These are phyloP conservation scores for Mucor irregularis DNA, from an alignment of 371 early-diverging fungal species.

Conservation along the genomic window DNA sequence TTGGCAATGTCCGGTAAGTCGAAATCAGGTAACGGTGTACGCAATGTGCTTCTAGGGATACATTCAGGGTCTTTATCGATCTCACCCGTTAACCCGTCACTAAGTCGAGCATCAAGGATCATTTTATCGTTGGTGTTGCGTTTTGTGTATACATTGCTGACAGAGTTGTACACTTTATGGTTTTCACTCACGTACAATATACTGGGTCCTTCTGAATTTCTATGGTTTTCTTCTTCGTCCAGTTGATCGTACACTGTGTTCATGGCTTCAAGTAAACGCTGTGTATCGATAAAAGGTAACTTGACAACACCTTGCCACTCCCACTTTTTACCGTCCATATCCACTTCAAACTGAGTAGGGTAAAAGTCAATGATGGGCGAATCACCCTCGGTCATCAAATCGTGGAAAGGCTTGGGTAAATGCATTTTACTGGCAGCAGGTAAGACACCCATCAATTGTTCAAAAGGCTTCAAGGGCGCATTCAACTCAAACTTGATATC, in stretches of 20 bases:
- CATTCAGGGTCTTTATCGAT: conserved; percentile 66
- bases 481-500: conserved; percentile 79
- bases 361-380: conserved; percentile 93
- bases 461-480: conserved; percentile 91
- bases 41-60: conserved; percentile 72
- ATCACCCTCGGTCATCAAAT: conserved; percentile 83
- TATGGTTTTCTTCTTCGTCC: conserved; percentile 71
- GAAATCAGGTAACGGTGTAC: conserved; percentile 65
- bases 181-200: conserved; percentile 69
- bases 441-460: conserved; percentile 98
- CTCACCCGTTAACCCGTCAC: conserved; percentile 64
- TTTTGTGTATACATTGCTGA: conserved; percentile 69
- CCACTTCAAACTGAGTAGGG: conserved; percentile 90
- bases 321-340: conserved; percentile 98
- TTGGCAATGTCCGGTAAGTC: conserved; percentile 60
- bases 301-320: conserved; percentile 97
- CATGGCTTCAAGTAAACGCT: conserved; percentile 82
- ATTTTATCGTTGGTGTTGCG: conserved; percentile 47
- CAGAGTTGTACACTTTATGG: conserved; percentile 66
- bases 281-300: conserved; percentile 92
- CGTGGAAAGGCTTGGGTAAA: conserved; percentile 80
- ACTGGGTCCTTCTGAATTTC: conserved; percentile 80
- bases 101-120: conserved; percentile 56
- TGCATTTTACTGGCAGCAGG: conserved; percentile 86
- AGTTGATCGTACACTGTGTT: conserved; percentile 64